phyloP scores from a whole-genome alignment of 2,329 filamentous ascomycete genomes.

The Scleromitrula shiraiana region DNA sequence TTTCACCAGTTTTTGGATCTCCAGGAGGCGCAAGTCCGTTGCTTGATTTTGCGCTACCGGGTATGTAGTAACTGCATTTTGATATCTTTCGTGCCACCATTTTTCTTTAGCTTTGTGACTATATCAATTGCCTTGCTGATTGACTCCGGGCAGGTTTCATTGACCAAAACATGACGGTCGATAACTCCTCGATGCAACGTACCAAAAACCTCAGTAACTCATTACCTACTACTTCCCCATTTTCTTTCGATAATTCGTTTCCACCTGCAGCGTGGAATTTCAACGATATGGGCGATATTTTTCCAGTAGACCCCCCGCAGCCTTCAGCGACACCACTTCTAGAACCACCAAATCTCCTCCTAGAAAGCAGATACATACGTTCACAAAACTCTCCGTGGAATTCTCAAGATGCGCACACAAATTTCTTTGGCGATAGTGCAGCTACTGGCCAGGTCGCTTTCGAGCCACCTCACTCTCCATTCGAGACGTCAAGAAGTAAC shows the following conservation, averaged over 20 bases:
- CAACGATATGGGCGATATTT: neutral
- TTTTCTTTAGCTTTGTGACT: neutral
- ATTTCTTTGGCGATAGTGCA: conserved; percentile 11
- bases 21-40: conserved; percentile 10
- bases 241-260: neutral
- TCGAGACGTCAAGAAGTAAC: neutral
- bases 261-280: neutral
- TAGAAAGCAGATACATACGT: neutral
- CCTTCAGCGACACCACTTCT: neutral
- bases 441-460: conserved; percentile 32
- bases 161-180: conserved; percentile 2
- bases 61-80: conserved; percentile 10
- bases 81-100: neutral
- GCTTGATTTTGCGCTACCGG: conserved; percentile 17
- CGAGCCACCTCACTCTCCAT: conserved; percentile 45
- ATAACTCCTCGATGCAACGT: conserved; percentile 3
- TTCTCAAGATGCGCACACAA: conserved; percentile 14
- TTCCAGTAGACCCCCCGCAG: neutral
- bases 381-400: conserved; percentile 21
- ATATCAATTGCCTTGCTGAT: conserved; percentile 3
- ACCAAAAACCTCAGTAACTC: neutral
- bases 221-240: neutral
- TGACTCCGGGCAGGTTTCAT: neutral
- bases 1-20: conserved; percentile 11
- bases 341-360: conserved; percentile 5